phyloP scores from a whole-genome alignment of 768 basidiomycete species.

The Auriscalpium vulgare region DNA sequence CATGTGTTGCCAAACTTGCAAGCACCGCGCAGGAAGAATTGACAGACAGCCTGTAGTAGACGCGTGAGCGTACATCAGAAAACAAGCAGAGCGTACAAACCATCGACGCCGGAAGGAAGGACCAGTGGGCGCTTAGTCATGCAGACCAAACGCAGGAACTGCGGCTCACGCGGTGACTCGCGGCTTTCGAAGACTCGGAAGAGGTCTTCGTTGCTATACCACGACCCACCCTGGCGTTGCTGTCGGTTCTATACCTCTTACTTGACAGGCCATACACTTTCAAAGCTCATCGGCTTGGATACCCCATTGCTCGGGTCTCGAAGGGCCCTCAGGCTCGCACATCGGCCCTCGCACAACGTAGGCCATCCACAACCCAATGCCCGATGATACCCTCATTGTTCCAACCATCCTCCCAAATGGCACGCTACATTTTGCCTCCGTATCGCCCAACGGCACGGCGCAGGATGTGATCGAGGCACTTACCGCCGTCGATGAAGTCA shows the following conservation, averaged over 20 bases:
- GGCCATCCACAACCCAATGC: conserved; percentile 24
- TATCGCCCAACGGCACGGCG: conserved; percentile 43
- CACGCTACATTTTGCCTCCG: conserved; percentile 54
- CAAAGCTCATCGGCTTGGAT: no score
- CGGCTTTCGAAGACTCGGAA: no score
- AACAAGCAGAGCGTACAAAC: background rate
- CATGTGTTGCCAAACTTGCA: conserved; percentile 59
- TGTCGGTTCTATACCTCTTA: no score
- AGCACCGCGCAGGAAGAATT: conserved; percentile 48
- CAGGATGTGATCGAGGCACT: conserved; percentile 54
- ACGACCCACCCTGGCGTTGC: no score
- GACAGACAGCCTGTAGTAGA: conserved; percentile 40
- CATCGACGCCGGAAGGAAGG: background rate
- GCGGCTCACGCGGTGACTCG: no score
- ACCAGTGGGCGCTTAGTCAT: no score
- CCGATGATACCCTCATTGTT: conserved; percentile 39
- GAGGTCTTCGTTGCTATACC: no score
- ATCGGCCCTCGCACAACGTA: no score
- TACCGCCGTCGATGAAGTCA: conserved; percentile 39
- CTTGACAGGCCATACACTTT: no score
- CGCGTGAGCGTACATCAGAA: background rate
- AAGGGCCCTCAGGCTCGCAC: no score
- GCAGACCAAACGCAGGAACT: no score
- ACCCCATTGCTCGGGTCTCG: no score
- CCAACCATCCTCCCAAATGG: conserved; percentile 54